Evolutionary conservation across 257 asterid species (phyloP), one percentile per base, ranked within the genome.

Genomic region (Lycium barbarum): DNA sequence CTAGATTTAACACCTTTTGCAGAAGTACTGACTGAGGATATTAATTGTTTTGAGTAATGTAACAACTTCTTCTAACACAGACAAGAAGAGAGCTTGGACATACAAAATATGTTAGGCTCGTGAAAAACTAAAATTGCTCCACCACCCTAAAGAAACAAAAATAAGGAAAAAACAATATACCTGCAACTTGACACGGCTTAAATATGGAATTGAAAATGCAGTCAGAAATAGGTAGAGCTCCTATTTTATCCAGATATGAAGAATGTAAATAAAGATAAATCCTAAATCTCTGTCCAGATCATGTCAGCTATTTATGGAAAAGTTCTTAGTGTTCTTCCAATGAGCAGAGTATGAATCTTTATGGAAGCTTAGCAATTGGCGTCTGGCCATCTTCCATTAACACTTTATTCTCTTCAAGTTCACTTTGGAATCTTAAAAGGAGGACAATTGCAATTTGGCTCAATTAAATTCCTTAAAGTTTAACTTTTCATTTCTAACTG

Each of bases 11-110:
- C 59, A 49, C 61, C 61, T 74, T 47, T 74, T 74, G 81, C 10
- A 36, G 22, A 40, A 74, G 81, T 12, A 49, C 12, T 20, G 43
- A n/a, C 43, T 22, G 61, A 72, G 61, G 43, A 74, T n/a, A 47
- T 74, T 74, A 49, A 74, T 49, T 74, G 43, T 74, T 40, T 45
- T 74, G 45, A 20, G 61, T 49, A 74, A 43, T 10, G 38, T 18
- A 10, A 45, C 49, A 74, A 74, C 81, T 22, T 20, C 81, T 47
- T 74, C 61, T 47, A 74, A 74, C 81, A 20, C 49, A 49, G 81
- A 49, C 20, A 49, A 49, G 12, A 73, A 74, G 61, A 20, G 61
- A 74, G 43, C 61, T 20, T 74, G 43, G 80, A 18, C 11, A 72
- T n/a, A n/a, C 80, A 72, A 45, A 43, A 72, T 43, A 72, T 45